A percentile compares a stretch with the other conserved stretches of the same genome.
phyloP scores from a whole-genome alignment of 805 yeast genomes.

The Saccharomycopsis selenospora region DNA sequence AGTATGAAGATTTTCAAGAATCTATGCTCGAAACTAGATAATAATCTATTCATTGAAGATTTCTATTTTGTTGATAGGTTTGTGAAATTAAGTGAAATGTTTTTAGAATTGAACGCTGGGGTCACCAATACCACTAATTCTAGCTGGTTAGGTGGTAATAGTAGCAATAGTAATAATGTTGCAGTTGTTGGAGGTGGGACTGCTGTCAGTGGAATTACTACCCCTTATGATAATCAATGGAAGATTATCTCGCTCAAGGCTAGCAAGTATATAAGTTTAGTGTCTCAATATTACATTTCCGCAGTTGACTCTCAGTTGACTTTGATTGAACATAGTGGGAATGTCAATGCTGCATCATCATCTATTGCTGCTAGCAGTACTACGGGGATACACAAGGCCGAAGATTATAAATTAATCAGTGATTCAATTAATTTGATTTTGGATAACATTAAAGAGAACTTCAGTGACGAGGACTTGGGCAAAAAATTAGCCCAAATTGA shows the following conservation, averaged over 20 bases:
- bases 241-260: constrained; percentile 21
- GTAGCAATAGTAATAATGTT: constrained; percentile 12
- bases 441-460: constrained; percentile 3
- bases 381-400: neutral
- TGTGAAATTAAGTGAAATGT: constrained; percentile 30
- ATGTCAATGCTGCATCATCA: neutral
- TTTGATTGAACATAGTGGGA: neutral
- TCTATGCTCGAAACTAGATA: constrained; percentile 50
- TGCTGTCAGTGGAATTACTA: neutral
- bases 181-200: neutral
- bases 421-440: constrained; percentile 11
- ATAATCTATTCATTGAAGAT: constrained; percentile 60
- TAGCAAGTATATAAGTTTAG: constrained; percentile 26
- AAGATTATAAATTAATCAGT: neutral
- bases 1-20: constrained; percentile 40
- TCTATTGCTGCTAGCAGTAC: neutral
- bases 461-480: constrained; percentile 4
- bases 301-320: neutral
- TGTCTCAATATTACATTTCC: neutral
- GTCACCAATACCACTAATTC: constrained; percentile 12
- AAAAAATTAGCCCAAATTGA: constrained; percentile 5
- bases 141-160: no score
- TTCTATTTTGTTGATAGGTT: constrained; percentile 45
- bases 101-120: constrained; percentile 26
- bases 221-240: constrained; percentile 19